These are phyloP conservation scores for Artomyces pyxidatus DNA, from an alignment of 768 basidiomycete genomes.

Conservation along the genomic window DNA sequence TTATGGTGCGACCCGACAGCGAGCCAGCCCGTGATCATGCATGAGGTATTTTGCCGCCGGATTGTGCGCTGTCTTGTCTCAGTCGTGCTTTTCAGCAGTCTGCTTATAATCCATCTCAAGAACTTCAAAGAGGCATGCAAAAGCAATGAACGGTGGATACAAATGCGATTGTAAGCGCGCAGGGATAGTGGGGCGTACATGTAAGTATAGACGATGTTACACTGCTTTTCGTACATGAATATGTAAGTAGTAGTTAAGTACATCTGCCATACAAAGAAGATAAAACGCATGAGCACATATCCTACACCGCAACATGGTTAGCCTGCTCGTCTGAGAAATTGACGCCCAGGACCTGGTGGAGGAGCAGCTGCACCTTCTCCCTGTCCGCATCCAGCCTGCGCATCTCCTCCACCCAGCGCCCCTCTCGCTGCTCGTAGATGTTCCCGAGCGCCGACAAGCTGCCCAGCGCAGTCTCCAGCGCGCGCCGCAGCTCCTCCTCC, in stretches of 20 bases:
- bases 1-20: too few relatives aligned
- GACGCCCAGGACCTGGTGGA: slow-evolving; percentile 51
- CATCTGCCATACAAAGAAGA: not conserved
- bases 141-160: too few relatives aligned
- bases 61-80: too few relatives aligned
- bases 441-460: slow-evolving; percentile 54
- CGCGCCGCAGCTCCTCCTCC: slow-evolving; percentile 61
- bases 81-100: too few relatives aligned
- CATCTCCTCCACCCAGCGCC: slow-evolving; percentile 68
- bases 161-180: too few relatives aligned
- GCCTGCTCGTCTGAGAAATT: not conserved
- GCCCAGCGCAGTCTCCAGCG: slow-evolving; percentile 58
- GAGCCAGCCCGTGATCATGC: too few relatives aligned
- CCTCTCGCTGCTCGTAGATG: slow-evolving; percentile 64
- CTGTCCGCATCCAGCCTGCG: slow-evolving; percentile 55
- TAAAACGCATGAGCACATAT: not conserved
- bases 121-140: too few relatives aligned
- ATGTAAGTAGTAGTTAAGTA: not conserved
- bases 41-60: too few relatives aligned
- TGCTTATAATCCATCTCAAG: too few relatives aligned
- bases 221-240: too few relatives aligned
- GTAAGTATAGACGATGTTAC: too few relatives aligned
- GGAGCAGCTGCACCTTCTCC: slow-evolving; percentile 54
- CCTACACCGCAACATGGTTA: not conserved
- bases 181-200: too few relatives aligned